phyloP scores from a whole-genome alignment of 2,329 filamentous ascomycete species.

The Aspergillus neoniger region DNA sequence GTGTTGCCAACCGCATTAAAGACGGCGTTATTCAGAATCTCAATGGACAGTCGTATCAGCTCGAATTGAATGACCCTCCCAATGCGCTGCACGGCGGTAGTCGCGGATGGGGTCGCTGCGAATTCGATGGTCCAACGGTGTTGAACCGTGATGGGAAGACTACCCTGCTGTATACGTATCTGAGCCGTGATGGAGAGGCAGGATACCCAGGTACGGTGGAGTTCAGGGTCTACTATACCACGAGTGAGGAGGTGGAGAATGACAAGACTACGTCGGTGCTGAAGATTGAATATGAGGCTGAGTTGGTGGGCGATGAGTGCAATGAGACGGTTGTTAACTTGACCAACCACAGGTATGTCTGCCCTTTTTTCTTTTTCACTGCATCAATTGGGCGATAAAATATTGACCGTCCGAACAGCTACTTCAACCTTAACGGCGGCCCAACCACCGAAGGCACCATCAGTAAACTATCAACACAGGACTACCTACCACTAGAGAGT shows the following conservation, averaged over 20 bases:
- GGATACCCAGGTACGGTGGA: constrained; percentile 87
- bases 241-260: constrained; percentile 64
- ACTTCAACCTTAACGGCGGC: constrained; percentile 66
- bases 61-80: constrained; percentile 73
- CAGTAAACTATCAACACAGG: constrained; percentile 58
- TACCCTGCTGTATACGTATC: constrained; percentile 64
- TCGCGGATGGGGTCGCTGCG: constrained; percentile 62
- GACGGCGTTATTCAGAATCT: constrained; percentile 69
- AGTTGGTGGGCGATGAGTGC: constrained; percentile 71
- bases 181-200: constrained; percentile 80
- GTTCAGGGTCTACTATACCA: constrained; percentile 74
- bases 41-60: constrained; percentile 69
- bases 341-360: constrained; percentile 82
- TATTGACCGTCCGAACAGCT: constrained; percentile 44
- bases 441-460: constrained; percentile 64
- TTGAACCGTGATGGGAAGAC: constrained; percentile 62
- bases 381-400: neutral
- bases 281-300: constrained; percentile 85
- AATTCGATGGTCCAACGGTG: constrained; percentile 56
- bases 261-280: constrained; percentile 68
- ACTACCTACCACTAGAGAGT: constrained; percentile 73
- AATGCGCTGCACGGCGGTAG: constrained; percentile 75
- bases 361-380: neutral
- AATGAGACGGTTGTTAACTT: constrained; percentile 92
- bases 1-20: constrained; percentile 76